Evolutionary conservation across 2,329 filamentous ascomycete genomes (phyloP).

Genomic region (Aureobasidium sp.): DNA sequence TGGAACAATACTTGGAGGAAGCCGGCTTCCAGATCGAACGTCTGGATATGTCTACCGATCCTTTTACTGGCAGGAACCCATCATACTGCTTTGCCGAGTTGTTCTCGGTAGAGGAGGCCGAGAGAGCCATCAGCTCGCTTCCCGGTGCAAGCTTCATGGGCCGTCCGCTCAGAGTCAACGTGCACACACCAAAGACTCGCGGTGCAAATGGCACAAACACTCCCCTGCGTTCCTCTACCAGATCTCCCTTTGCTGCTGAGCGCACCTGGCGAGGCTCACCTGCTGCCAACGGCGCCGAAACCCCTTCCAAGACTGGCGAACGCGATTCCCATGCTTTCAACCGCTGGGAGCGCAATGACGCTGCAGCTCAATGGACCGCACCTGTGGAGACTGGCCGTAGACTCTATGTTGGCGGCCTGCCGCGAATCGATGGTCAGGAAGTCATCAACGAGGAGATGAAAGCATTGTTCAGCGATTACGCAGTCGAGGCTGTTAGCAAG

Average conservation of each 20-base stretch:
- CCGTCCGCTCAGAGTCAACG: conserved; percentile 53
- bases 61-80: conserved; percentile 59
- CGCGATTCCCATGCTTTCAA: conserved; percentile 24
- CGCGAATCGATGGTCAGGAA: conserved; percentile 34
- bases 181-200: conserved; percentile 16
- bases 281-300: not conserved
- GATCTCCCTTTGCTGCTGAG: not conserved
- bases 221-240: not conserved
- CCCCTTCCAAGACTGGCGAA: not conserved
- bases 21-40: conserved; percentile 36
- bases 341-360: conserved; percentile 35
- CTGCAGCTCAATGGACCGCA: conserved; percentile 25
- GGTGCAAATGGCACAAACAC: conserved; percentile 4
- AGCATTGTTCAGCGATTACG: conserved; percentile 36
- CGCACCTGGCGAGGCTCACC: not conserved
- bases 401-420: conserved; percentile 40
- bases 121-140: conserved; percentile 48
- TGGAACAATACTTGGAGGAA: conserved; percentile 39
- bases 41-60: conserved; percentile 61
- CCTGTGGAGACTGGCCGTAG: conserved; percentile 31
- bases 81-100: conserved; percentile 71
- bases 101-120: conserved; percentile 46
- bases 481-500: conserved; percentile 41
- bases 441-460: conserved; percentile 35
- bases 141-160: conserved; percentile 47